Percentiles rank a stretch among this genome's conserved stretches.
Conservation (phyloP, 129 eudicot species). For the Daucus carota region DH1_v3.0 NC_030382.2:46599001-46599500, state of each 20-base stretch:
- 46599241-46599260: background rate
- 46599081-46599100: background rate
- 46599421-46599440: background rate
- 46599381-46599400: background rate
- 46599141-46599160: background rate
- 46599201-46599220: background rate
- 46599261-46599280: background rate
- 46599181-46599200: background rate
- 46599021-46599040: slow-evolving; percentile 1
- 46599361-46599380: background rate
- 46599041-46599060: background rate
- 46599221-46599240: background rate
- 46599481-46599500: background rate
- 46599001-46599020: background rate
- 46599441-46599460: background rate
- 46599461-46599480: background rate
- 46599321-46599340: background rate
- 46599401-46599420: background rate
- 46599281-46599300: background rate
- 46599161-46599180: slow-evolving; percentile 7
- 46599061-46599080: background rate
- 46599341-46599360: background rate
- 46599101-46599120: background rate
- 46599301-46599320: background rate
- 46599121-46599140: slow-evolving; percentile 7